Base-by-base conservation (phyloP, 176 grass and related monocot species). In the Bothriochloa decipiens region DNA sequence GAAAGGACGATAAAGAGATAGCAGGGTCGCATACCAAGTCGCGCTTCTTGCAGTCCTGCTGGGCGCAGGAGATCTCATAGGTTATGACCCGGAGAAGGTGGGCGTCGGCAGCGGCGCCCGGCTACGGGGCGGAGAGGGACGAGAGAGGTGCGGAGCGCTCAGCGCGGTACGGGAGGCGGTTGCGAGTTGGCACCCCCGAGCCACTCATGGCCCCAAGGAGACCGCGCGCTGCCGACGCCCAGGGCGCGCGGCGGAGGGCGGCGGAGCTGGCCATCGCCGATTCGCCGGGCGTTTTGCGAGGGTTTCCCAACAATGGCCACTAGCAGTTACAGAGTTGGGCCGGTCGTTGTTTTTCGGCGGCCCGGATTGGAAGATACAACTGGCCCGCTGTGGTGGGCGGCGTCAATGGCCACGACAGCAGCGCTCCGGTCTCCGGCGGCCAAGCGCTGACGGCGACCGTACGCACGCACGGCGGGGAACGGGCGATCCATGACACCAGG, bases 31-130 rank as follows among this genome's bases (percentile, higher is more conserved):
- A 23, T 81, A 86, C 88, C 83, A 77, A 86, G 72, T 89, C 27
- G 0, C 72, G 41, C 2, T 82, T 85, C 83, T 75, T 85, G 88
- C 88, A 89, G 18, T 89, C 77, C 63, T 32, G 33, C 72, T 86
- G 83, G 33, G 88, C 88, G 78, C 57, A 43, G 65, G 88, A 89
- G 72, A 86, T 89, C 88, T 89, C 88, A 36, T 71, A 85, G 41
- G 64, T 81, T 85, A 89, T 55, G 72, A 77, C 65, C 78, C 88
- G 88, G 83, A 85, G 64, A 72, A 89, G 88, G 0, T 85, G 87
- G 29, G 87, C 87, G 8, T 76, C 82, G 77, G 32, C 70, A 62
- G 70, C 82, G 86, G 80, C 80, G 82, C 83, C 29, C 23, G 23
- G 40, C 71, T 42, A 71, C 9, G 47, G 29, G 5, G 64, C 7